Evolutionary conservation across 257 asterid species (phyloP), one percentile per base, ranked within the genome.

Genomic region (Lantana camara): DNA sequence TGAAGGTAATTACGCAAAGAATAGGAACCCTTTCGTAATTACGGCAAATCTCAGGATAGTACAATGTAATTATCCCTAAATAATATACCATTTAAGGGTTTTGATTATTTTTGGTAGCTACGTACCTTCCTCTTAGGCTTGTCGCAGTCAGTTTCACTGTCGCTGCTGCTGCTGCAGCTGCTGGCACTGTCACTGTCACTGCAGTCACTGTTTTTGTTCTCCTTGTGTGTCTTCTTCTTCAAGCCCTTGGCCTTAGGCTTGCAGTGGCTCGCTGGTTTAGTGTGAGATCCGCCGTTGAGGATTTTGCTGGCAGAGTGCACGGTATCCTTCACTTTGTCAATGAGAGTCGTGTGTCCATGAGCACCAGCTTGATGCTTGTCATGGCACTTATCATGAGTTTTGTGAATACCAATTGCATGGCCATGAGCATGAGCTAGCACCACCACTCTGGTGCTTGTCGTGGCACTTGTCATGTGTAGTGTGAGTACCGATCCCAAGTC

Each of bases 321-420:
- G 64, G 66, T 24, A 24, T 63, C 80, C 80, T 71, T 70, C 80
- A 66, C 74, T 41, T 66, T 75, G 6, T 61, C 47, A 51, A 59
- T 44, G 40, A 65, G 32, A 27, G 32, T 27, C 32, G 5, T 27
- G 2, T 27, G 32, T 27, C 32, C 32, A 27, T 27, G 32, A 27
- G 4, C 32, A 27, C 32, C 32, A 27, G 32, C 5, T 27, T 27
- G 30, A 57, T 67, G 32, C 32, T 57, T 45, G 54, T 69, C 16
- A 38, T 70, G 30, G 13, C 56, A 21, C 22, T n/a, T 22, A 20
- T 57, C 52, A 7, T 11, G 23, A 30, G 50, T 7, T 10, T 14
- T 27, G 32, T 27, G 32, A 27, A 5, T 27, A 27, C 32, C 5
- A 2, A 27, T 27, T 9, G 63, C 20, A 47, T 59, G 70, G 6